Evolutionary conservation across 2,329 filamentous ascomycete species (phyloP).

Genomic region (Colletotrichum costaricense): DNA sequence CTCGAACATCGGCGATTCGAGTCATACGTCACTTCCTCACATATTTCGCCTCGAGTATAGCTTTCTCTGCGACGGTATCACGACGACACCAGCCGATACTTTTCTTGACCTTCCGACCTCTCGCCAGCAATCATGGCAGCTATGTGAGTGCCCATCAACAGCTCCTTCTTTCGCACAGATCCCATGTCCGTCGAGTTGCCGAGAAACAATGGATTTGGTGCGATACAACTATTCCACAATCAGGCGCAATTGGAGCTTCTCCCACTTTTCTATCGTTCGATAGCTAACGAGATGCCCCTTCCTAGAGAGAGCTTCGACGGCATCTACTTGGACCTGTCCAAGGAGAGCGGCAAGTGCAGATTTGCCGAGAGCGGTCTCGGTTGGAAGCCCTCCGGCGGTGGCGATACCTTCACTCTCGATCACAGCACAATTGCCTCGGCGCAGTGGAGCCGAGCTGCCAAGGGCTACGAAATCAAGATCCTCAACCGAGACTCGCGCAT

Average conservation of each 20-base stretch:
- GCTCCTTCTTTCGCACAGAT: neutral
- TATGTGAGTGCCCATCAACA: constrained; percentile 24
- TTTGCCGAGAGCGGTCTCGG: constrained; percentile 95
- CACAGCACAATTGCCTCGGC: constrained; percentile 85
- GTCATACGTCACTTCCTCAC: neutral
- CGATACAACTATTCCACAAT: constrained; percentile 38
- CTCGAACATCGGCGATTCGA: neutral
- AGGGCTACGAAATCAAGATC: constrained; percentile 94
- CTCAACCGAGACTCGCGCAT: constrained; percentile 85
- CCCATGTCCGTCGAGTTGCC: neutral
- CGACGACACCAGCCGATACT: neutral
- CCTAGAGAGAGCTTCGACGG: constrained; percentile 91
- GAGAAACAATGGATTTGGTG: neutral
- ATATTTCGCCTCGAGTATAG: neutral
- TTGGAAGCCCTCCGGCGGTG: constrained; percentile 90
- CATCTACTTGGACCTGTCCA: constrained; percentile 96
- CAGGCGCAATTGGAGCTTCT: neutral
- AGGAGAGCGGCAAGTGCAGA: constrained; percentile 90
- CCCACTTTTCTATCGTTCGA: neutral
- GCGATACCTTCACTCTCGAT: constrained; percentile 94
- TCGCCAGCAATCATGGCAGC: constrained; percentile 32
- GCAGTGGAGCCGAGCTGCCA: constrained; percentile 94
- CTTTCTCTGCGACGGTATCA: neutral
- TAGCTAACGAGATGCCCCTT: constrained; percentile 24
- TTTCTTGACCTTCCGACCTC: neutral